Evolutionary conservation across 139 green algal species (phyloP).

Genomic region (Coelastrella sp.): DNA sequence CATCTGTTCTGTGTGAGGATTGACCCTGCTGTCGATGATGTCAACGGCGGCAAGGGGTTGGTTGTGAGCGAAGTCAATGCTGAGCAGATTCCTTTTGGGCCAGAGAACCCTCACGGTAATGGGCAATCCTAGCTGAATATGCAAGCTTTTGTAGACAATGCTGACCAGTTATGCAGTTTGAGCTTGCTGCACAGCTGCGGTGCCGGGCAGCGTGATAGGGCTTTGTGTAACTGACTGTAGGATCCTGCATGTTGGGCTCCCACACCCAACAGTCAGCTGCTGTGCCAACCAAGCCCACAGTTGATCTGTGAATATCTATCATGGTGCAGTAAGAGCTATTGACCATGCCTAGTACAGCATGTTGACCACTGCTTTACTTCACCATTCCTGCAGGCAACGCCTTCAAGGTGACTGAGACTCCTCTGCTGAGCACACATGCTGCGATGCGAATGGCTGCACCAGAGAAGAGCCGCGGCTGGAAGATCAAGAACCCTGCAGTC

Average conservation of each 20-base stretch:
- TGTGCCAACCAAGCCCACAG: not conserved
- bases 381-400: constrained; percentile 28
- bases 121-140: not conserved
- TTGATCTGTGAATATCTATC: too few species aligned
- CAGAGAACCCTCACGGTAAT: constrained; percentile 82
- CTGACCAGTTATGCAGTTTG: not conserved
- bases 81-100: constrained; percentile 68
- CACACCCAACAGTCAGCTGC: not conserved
- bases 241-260: too few species aligned
- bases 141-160: too few species aligned
- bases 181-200: not conserved
- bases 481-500: constrained; percentile 72
- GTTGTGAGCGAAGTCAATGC: constrained; percentile 74
- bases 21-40: constrained; percentile 84
- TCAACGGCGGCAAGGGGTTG: constrained; percentile 52
- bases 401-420: constrained; percentile 65
- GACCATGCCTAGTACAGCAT: not conserved
- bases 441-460: constrained; percentile 44
- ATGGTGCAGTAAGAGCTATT: not conserved
- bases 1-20: constrained; percentile 90
- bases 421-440: constrained; percentile 72
- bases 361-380: too few species aligned
- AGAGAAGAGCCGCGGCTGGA: constrained; percentile 50
- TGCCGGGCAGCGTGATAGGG: too few species aligned
- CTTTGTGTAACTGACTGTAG: too few species aligned